Evolutionary conservation across 2,329 filamentous ascomycete species (phyloP), one percentile per base, ranked within the genome.

Genomic region (Stenocarpella maydis): DNA sequence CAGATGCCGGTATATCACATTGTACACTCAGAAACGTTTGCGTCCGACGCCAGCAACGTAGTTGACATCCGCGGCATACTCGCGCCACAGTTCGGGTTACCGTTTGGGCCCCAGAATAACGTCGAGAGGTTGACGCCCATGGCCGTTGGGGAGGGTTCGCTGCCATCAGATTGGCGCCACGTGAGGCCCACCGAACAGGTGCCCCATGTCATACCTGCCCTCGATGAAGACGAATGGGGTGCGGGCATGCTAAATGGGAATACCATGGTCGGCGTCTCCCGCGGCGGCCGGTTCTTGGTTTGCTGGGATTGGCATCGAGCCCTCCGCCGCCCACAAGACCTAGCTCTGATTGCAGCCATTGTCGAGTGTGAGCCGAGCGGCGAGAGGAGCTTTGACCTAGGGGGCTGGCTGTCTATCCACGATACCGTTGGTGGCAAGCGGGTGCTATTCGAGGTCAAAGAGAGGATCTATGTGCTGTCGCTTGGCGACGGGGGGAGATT

Each of bases 151-250:
- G 39, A 17, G 43, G 64, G 64, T 7, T 28, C 41, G 21, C 31
- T 66, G 19, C 31, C 39, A 6, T 15, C 14, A 26, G 24, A 45
- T 12, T 19, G 12, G 26, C 63, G 63, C 19, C 50, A 19, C 14
- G 31, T 26, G n/a, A 52, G 45, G 15, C 12, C 39, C 28, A 39
- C 37, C 5, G 64, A 17, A 26, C 50, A 66, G n/a, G 50, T 26
- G 54, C 50, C 21, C 6, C 64, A 24, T 34, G 6, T 6, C 15
- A 66, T 66, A 28, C 63, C 63, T 7, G 69, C 75, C n/a, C 71
- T 78, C 39, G 74, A 76, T 1, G 78, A 81, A 6, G 80, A 85
- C 55, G 82, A 84, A 72, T 85, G 82, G 82, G 83, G 83, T 21
- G 82, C 83, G 3, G 82, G 82, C 5, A 81, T 83, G 80, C 68